phyloP scores from a whole-genome alignment of 495 filamentous ascomycete genomes.

The Penicillium diatomitis region DNA sequence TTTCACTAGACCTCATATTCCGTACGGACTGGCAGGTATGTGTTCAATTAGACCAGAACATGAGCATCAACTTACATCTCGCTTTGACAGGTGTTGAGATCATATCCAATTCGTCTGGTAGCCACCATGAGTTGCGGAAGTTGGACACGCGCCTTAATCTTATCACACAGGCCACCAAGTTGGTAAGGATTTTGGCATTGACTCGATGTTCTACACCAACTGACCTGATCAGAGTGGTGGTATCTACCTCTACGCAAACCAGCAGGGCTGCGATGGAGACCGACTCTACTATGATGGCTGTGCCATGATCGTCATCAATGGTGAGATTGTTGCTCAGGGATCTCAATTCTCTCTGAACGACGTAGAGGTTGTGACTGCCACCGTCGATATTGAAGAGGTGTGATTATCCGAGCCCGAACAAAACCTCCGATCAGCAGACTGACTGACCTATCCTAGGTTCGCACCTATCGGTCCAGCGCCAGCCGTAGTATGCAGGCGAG shows the following conservation, averaged over 20 bases:
- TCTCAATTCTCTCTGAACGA: conserved; percentile 70
- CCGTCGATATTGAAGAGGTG: conserved; percentile 73
- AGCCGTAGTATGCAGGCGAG: conserved; percentile 35
- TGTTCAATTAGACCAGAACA: background rate
- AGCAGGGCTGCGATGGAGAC: conserved; percentile 68
- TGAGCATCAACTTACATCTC: conserved; percentile 7
- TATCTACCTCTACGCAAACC: conserved; percentile 68
- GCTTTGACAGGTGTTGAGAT: conserved; percentile 51
- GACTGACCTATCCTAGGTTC: conserved; percentile 11
- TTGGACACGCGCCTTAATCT: conserved; percentile 63
- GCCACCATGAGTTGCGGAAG: conserved; percentile 67
- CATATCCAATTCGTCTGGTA: conserved; percentile 66
- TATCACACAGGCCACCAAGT: conserved; percentile 66
- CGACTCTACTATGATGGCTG: conserved; percentile 62
- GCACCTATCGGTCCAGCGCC: conserved; percentile 26
- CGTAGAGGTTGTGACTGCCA: conserved; percentile 78
- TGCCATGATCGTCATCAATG: conserved; percentile 69
- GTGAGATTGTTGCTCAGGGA: conserved; percentile 59
- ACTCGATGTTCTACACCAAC: background rate
- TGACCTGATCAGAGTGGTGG: conserved; percentile 46
- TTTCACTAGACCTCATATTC: conserved; percentile 23
- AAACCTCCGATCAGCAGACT: background rate
- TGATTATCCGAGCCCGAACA: conserved; percentile 16
- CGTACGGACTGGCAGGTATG: conserved; percentile 28
- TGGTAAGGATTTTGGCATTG: conserved; percentile 22